Conservation (phyloP, 2,329 filamentous ascomycete species). For the Nigrograna mackinnonii region DNA sequence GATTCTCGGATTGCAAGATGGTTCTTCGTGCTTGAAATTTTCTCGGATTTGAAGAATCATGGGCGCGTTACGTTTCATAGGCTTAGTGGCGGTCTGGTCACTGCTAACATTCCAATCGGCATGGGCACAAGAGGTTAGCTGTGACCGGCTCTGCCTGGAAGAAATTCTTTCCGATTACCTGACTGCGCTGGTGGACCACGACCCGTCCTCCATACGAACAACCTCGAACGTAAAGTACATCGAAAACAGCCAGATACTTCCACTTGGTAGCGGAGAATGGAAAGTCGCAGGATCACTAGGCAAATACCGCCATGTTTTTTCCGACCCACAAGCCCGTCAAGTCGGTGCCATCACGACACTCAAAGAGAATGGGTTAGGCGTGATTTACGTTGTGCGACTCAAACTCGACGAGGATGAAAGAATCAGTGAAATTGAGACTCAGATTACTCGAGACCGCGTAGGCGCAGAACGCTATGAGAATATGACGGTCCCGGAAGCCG, state of each 20-base stretch:
- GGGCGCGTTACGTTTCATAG: too few species aligned
- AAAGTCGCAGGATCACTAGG: conserved; percentile 3
- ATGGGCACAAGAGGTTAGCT: too few species aligned
- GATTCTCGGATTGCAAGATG: too few species aligned
- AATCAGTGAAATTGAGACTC: conserved; percentile 11
- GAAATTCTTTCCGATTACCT: too few species aligned
- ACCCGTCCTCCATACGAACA: conserved; percentile 3
- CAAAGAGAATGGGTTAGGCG: conserved; percentile 5
- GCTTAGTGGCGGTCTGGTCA: too few species aligned
- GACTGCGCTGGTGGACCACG: conserved; percentile 7
- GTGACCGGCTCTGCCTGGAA: too few species aligned
- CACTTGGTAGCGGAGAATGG: conserved; percentile 9
- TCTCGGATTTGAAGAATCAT: too few species aligned
- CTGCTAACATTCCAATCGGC: too few species aligned
- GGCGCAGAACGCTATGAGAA: conserved; percentile 10
- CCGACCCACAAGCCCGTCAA: conserved; percentile 6
- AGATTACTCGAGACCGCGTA: conserved; percentile 10
- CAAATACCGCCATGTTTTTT: conserved; percentile 11
- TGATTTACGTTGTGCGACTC: conserved; percentile 11
- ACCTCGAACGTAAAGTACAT: conserved; percentile 8
- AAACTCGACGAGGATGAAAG: conserved; percentile 1
- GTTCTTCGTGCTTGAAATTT: too few species aligned
- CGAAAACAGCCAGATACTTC: conserved; percentile 9
- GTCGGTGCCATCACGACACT: conserved; percentile 12
- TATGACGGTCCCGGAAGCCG: conserved; percentile 8